Evolutionary conservation across 257 asterid species (phyloP), one percentile per base, ranked within the genome.

Genomic region (Perilla frutescens): DNA sequence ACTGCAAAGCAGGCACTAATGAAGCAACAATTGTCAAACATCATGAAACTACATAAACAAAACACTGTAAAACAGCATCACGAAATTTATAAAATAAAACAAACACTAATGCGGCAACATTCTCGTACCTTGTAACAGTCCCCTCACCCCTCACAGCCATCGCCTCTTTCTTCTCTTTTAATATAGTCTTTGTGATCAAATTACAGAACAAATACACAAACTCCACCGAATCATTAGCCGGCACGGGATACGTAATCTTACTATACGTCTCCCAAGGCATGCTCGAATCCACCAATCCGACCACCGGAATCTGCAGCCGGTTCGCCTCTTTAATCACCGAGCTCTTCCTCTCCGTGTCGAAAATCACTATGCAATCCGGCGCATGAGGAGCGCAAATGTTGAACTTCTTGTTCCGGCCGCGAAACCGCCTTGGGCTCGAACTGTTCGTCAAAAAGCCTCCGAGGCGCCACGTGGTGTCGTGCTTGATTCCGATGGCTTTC

Each of bases 371-470:
- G 37, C 99, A 94, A 76, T 91, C 99, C 43, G 98, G 98, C 6
- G 98, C 81, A 65, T 79, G 85, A 53, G 86, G 63, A 32, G 97
- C 77, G 29, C 84, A 79, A 54, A 94, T 84, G 67, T 87, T 91
- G 68, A 94, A 73, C 77, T 85, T 94, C 82, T 94, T 91, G 80
- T 94, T 91, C 76, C 95, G 80, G 32, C 99, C 98, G 7, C 91
- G 80, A 50, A 94, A 94, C 79, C 84, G 89, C 77, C 84, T 85
- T 0, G 98, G 98, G 68, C 98, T 92, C 80, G 86, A 82, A 63
- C 96, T 85, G 86, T 94, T 94, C 0, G 99, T 91, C 6, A 94
- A 80, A 76, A 91, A 94, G 47, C 99, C 99, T 29, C 97, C 97
- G 13, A 91, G 98, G 36, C 97, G 91, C 99, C 99, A 94, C 3